Conservation (phyloP, 2,329 filamentous ascomycete species). For the Cryphonectria radicalis region DNA sequence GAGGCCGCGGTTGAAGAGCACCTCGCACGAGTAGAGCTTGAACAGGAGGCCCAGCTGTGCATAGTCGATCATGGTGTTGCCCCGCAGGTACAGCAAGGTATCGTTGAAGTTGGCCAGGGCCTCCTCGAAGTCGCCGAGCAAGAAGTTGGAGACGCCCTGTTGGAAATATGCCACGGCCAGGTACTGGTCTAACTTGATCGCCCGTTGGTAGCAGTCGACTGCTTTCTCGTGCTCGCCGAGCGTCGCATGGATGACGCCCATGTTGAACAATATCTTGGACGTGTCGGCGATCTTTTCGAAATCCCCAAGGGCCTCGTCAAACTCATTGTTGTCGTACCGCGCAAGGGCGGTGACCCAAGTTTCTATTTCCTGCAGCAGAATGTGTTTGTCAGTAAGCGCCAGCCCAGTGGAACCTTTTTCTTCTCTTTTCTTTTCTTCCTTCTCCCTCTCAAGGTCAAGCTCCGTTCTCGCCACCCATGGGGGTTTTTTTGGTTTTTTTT, state of each 20-base stretch:
- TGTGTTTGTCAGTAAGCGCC: constrained; percentile 15
- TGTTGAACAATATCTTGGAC: constrained; percentile 98
- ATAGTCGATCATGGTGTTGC: constrained; percentile 98
- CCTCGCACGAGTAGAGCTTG: constrained; percentile 96
- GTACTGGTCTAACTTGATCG: constrained; percentile 89
- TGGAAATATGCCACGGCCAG: constrained; percentile 98
- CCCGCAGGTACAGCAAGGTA: constrained; percentile 88
- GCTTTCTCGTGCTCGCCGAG: constrained; percentile 95
- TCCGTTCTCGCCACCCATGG: not conserved
- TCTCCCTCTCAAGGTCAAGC: not conserved
- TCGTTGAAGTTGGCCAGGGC: constrained; percentile 99
- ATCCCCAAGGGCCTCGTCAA: constrained; percentile 81
- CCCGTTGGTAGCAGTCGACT: constrained; percentile 92
- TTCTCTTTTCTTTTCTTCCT: no score
- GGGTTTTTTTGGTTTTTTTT: no score
- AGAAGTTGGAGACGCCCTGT: constrained; percentile 96
- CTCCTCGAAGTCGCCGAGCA: constrained; percentile 96
- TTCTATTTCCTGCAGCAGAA: constrained; percentile 81
- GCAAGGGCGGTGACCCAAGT: constrained; percentile 92
- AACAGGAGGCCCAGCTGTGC: constrained; percentile 94
- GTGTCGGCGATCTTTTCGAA: constrained; percentile 92
- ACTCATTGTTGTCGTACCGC: constrained; percentile 96
- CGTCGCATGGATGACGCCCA: constrained; percentile 95
- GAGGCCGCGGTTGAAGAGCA: constrained; percentile 93
- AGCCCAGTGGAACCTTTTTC: not conserved